Conservation (phyloP, 1,284 basidiomycete species). For the Flammula alnicola region DNA sequence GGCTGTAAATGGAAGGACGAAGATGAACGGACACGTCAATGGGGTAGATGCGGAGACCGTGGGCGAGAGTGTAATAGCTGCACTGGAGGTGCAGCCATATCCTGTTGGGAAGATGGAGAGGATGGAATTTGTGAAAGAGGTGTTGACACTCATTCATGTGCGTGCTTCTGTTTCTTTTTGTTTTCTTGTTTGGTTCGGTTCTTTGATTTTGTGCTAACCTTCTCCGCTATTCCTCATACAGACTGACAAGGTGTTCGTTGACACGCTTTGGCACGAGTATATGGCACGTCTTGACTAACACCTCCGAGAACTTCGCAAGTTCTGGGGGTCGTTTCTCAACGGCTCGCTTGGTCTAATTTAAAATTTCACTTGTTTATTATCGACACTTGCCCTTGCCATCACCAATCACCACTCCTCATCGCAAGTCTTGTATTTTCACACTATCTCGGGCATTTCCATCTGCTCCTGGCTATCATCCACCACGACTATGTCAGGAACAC, state of each 20-base stretch:
- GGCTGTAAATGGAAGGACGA: slow-evolving; percentile 18
- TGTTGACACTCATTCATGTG: slow-evolving; percentile 73
- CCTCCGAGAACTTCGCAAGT: slow-evolving; percentile 1
- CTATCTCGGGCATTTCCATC: neutral
- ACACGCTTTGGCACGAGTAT: slow-evolving; percentile 55
- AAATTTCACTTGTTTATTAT: slow-evolving; percentile 11
- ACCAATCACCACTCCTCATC: neutral
- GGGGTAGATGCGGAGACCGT: slow-evolving; percentile 31
- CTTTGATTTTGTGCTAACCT: too few species aligned
- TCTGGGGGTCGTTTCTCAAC: neutral
- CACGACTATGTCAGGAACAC: neutral
- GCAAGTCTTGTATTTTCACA: slow-evolving; percentile 3
- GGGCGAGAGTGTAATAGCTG: slow-evolving; percentile 33
- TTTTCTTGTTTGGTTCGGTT: slow-evolving; percentile 1
- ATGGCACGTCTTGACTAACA: slow-evolving; percentile 30
- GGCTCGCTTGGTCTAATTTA: slow-evolving; percentile 7
- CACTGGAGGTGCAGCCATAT: slow-evolving; percentile 27
- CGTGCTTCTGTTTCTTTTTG: slow-evolving; percentile 32
- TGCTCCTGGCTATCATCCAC: slow-evolving; percentile 1
- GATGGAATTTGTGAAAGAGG: slow-evolving; percentile 69
- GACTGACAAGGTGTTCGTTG: slow-evolving; percentile 57
- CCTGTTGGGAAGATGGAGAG: slow-evolving; percentile 42
- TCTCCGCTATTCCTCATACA: too few species aligned
- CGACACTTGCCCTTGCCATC: neutral
- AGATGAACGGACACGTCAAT: slow-evolving; percentile 17